These are phyloP conservation scores for Phylloporus sp. DNA, from an alignment of 768 basidiomycete species.

Conservation along the genomic window DNA sequence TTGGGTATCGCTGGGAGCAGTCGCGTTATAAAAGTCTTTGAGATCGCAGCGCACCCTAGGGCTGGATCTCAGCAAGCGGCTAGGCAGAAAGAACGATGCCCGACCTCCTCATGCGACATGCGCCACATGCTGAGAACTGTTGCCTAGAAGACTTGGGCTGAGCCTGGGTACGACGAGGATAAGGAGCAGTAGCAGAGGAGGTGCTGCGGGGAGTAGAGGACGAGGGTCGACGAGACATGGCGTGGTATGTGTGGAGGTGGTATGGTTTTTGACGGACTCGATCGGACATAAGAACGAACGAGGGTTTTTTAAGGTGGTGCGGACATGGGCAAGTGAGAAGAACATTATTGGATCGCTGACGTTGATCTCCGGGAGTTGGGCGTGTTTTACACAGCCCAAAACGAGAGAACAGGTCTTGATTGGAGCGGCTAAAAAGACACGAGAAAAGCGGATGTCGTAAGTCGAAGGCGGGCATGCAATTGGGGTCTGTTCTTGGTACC, in stretches of 20 bases:
- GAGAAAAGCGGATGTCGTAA: conserved; percentile 35
- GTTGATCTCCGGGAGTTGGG: conserved; percentile 31
- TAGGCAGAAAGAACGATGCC: conserved; percentile 6
- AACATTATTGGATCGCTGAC: conserved; percentile 19
- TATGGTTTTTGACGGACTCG: conserved; percentile 27
- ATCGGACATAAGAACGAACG: conserved; percentile 22
- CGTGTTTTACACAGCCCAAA: conserved; percentile 22
- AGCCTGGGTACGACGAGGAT: conserved; percentile 48
- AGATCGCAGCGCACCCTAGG: conserved; percentile 88
- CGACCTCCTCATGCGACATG: conserved; percentile 85
- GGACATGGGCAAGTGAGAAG: conserved; percentile 17
- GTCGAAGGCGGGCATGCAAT: conserved; percentile 30
- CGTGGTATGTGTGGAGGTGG: conserved; percentile 8
- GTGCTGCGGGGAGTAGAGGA: conserved; percentile 31
- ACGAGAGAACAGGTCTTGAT: conserved; percentile 15
- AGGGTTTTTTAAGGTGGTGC: conserved; percentile 18
- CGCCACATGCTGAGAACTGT: conserved; percentile 92
- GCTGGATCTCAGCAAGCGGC: not conserved
- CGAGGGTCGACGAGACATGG: conserved; percentile 61
- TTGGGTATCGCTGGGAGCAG: conserved; percentile 39
- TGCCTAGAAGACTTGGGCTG: conserved; percentile 74
- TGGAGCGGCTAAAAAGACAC: conserved; percentile 28
- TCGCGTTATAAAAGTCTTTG: conserved; percentile 67
- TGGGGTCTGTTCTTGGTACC: conserved; percentile 22
- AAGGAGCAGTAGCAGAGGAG: conserved; percentile 31